A percentile compares a stretch with the other conserved stretches of the same genome.
These are phyloP conservation scores for Acmispon strigosus DNA, from an alignment of 306 rosid genomes.

Conservation along the genomic window DNA sequence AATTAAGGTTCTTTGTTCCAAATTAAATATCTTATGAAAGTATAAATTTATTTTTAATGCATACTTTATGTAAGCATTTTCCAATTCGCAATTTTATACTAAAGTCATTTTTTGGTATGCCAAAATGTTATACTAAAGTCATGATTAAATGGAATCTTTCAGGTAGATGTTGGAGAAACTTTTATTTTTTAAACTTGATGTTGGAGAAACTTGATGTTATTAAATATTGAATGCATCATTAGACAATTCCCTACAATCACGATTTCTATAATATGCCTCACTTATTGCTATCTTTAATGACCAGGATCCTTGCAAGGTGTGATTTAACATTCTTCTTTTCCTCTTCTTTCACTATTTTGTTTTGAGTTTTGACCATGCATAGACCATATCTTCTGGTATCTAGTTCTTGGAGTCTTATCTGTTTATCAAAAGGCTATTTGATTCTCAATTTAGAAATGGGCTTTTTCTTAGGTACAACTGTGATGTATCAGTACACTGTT, in stretches of 20 bases:
- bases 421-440: slow-evolving; percentile 6
- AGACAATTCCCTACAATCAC: slow-evolving; percentile 20
- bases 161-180: slow-evolving; percentile 15
- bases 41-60: slow-evolving; percentile 16
- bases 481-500: too few relatives aligned
- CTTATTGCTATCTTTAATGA: slow-evolving; percentile 22
- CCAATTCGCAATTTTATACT: slow-evolving; percentile 2
- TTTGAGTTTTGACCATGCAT: slow-evolving; percentile 19
- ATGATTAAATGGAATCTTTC: slow-evolving; percentile 45
- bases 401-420: slow-evolving; percentile 38
- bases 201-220: slow-evolving; percentile 15
- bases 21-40: slow-evolving; percentile 9
- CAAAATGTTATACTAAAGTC: too few relatives aligned
- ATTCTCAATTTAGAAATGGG: too few relatives aligned
- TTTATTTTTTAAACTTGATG: too few relatives aligned
- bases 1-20: slow-evolving; percentile 34
- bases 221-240: slow-evolving; percentile 2
- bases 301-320: slow-evolving; percentile 22
- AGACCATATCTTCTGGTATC: slow-evolving; percentile 33
- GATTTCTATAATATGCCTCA: slow-evolving; percentile 24
- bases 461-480: too few relatives aligned
- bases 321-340: slow-evolving; percentile 19
- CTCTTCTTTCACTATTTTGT: slow-evolving; percentile 10
- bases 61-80: slow-evolving; percentile 24
- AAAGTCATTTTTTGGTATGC: too few relatives aligned